Base-by-base conservation (phyloP, 345 rosid species). In the Gossypium stocksii region DNA sequence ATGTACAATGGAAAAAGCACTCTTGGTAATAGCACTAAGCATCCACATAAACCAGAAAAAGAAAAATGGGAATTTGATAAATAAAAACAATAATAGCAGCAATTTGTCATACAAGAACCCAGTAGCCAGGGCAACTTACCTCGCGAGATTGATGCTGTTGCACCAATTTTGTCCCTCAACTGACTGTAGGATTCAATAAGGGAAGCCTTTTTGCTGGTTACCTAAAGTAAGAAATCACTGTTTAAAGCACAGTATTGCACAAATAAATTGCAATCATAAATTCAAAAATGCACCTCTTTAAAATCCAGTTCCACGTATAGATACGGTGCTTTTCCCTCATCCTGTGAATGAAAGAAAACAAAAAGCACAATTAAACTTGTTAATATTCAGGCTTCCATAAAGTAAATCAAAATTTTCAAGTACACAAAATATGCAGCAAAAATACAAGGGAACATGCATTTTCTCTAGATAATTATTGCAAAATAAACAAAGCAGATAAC, bases 281-380 rank as follows among this genome's bases (percentile, higher is more conserved):
- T 46, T 71, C 38, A 76, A 77, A 80, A 38, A 48, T 58, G 43
- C 71, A 95, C 99, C 99, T 95, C 97, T 82, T 87, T 89, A 79
- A 91, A 95, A 86, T 93, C 99, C 81, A 95, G 83, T 85, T 95
- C 99, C 78, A 95, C 99, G 19, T 91, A 93, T 73, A 95, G 77
- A 82, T 80, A 64, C 10, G 98, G 97, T 15, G 90, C 89, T 80
- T 81, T 89, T 38, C 91, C 97, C 79, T 95, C 97, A 74, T 90
- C 97, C 99, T 95, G 91, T 20, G 70, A 77, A 44, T 16, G 48
- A 81, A 64, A 61, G 14, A 75, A 22, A 61, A 49, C 57, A 69
- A 49, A 34, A 25, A 56, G 72, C 20, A 12, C 12, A 46, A 64
- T 69, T 53, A 74, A 46, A n/a, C 14, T 44, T 70, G 51, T 34